phyloP scores from a whole-genome alignment of 352 stramenopile genomes.

The Paralagenidium karlingii region DNA sequence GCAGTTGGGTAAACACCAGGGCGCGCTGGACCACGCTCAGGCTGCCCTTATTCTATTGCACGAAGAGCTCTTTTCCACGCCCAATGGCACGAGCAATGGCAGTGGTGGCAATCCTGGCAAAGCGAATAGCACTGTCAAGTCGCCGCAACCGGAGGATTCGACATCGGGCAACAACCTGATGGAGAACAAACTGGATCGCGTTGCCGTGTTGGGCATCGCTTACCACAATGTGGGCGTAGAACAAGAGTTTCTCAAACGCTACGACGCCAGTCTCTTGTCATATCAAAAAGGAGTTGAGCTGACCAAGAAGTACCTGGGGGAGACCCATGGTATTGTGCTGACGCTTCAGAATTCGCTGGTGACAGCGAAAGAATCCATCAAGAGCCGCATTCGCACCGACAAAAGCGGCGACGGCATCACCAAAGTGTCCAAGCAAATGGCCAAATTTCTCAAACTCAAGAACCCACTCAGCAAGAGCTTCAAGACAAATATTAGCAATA shows the following conservation, averaged over 20 bases:
- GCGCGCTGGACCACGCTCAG: constrained; percentile 85
- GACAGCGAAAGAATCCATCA: constrained; percentile 59
- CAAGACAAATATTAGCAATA: background rate
- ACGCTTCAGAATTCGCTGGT: constrained; percentile 85
- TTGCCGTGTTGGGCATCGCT: constrained; percentile 88
- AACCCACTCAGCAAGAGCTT: constrained; percentile 1
- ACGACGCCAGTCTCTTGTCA: constrained; percentile 78
- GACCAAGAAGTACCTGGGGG: constrained; percentile 69
- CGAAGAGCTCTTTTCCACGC: constrained; percentile 72
- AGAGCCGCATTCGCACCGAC: constrained; percentile 23
- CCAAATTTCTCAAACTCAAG: constrained; percentile 6
- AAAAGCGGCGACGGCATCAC: constrained; percentile 46
- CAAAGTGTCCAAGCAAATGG: background rate
- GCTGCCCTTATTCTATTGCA: constrained; percentile 87
- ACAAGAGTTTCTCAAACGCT: constrained; percentile 92
- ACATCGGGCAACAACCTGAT: background rate
- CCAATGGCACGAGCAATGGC: constrained; percentile 1
- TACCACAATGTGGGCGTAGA: constrained; percentile 95
- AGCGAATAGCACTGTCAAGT: constrained; percentile 7
- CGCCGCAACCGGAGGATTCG: too few species aligned
- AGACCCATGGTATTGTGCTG: constrained; percentile 84
- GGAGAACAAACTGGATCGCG: constrained; percentile 58
- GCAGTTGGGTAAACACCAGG: constrained; percentile 84
- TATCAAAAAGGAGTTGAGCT: constrained; percentile 90
- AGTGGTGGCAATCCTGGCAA: background rate